phyloP scores from a whole-genome alignment of 345 rosid genomes.

The Melaleuca alternifolia region DNA sequence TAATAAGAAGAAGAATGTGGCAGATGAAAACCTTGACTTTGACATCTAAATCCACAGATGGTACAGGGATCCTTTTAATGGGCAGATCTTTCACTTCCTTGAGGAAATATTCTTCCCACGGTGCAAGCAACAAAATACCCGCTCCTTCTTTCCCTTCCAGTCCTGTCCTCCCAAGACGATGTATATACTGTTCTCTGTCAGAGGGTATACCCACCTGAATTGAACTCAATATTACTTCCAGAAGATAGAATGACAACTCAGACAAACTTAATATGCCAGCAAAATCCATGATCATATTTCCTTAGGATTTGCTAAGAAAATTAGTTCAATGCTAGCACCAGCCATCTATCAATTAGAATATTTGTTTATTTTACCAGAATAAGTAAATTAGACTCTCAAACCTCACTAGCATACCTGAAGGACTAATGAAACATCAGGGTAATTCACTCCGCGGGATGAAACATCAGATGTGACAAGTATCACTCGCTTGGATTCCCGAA shows the following conservation, averaged over 20 bases:
- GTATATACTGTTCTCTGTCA: conserved; percentile 75
- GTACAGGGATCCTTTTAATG: conserved; percentile 48
- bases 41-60: conserved; percentile 39
- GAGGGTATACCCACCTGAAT: conserved; percentile 74
- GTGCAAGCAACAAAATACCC: conserved; percentile 83
- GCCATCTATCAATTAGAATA: not conserved
- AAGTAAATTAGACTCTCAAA: not conserved
- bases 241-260: not conserved
- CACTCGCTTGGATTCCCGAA: conserved; percentile 61
- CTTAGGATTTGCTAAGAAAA: not conserved
- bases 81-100: conserved; percentile 77
- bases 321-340: not conserved
- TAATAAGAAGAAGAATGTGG: not conserved
- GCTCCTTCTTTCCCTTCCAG: conserved; percentile 76
- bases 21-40: conserved; percentile 43
- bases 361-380: not conserved
- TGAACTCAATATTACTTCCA: not conserved
- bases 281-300: not conserved
- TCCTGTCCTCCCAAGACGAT: conserved; percentile 90
- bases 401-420: conserved; percentile 52
- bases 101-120: conserved; percentile 94
- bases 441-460: conserved; percentile 88
- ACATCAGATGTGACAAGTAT: conserved; percentile 91
- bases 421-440: conserved; percentile 92
- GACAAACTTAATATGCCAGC: not conserved